Base-by-base conservation (phyloP, 1,284 basidiomycete genomes). In the Rhodotorula sp. region DNA sequence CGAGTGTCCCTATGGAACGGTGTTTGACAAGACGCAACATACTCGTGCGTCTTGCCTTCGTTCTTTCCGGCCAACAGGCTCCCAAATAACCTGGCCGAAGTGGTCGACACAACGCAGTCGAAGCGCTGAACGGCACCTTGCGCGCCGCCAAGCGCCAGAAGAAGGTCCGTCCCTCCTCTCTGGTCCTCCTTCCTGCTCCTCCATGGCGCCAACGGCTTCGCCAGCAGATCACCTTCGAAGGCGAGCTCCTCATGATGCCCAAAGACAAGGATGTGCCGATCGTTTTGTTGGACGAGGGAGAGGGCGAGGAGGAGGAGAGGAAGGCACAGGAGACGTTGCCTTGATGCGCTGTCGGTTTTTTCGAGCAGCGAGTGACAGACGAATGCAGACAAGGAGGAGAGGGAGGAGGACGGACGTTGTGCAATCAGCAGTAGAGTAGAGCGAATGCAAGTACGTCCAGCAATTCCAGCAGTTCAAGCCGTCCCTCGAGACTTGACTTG, bases 221-320 rank as follows among this genome's bases (percentile, higher is more conserved):
- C 4, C n/a, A 30, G 17, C 65, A 74, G 73, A 62, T 74, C 48
- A 32, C 58, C 1, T 74, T 73, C 29, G 53, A 46, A 4, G 68
- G 63, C 19, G 73, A 74, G 34, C 47, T 74, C 20, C 57, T 74
- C 49, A 73, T 74, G 73, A 72, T 73, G 71, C 73, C 73, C 10
- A 66, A 67, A 32, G 71, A 73, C 60, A 64, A 64, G 27, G 64
- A 67, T 27, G 62, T 67, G 10, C 30, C 55, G n/a, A 62, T 74
- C 49, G 55, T 62, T 11, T 56, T 71, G 7, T 44, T 74, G 29
- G 66, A 53, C 22, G 60, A 61, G 13, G 22, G 27, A 6, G 20
- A n/a, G 13, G 51, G 46, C 34, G 62, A 63, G 1, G 62, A 62
- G 4, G 56, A 47, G 9, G 64, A 60, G 10, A 29, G 22, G 13